phyloP scores from a whole-genome alignment of 139 green algal species.

The Haematococcus lacustris region DNA sequence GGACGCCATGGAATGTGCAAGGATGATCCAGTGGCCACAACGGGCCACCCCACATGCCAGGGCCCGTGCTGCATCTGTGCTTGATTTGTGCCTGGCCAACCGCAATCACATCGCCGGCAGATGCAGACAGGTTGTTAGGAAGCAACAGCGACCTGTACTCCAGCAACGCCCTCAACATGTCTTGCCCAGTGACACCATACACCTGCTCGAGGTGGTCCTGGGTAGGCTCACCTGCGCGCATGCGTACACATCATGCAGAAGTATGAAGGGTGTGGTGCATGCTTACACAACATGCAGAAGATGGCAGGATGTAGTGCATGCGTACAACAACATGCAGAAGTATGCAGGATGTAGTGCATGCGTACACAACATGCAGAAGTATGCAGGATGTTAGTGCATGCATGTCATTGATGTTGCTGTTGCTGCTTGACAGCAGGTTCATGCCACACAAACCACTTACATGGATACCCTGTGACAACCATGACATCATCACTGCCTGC shows the following conservation, averaged over 20 bases:
- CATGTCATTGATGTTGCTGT: too few relatives aligned
- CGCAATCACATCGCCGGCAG: constrained; percentile 2
- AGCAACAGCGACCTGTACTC: not conserved
- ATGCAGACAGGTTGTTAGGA: constrained; percentile 3
- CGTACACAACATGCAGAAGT: not conserved
- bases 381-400: too few relatives aligned
- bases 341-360: not conserved
- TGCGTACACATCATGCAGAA: not conserved
- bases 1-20: constrained; percentile 2
- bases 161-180: not conserved
- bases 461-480: constrained; percentile 4
- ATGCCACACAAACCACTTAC: not conserved
- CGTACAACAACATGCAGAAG: not conserved
- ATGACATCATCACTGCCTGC: constrained; percentile 1
- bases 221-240: not conserved
- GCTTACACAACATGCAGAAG: too few relatives aligned
- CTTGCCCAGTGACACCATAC: not conserved
- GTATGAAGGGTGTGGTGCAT: not conserved
- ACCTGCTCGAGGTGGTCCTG: not conserved
- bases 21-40: constrained; percentile 1
- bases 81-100: not conserved
- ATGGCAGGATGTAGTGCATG: too few relatives aligned
- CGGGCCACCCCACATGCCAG: constrained; percentile 1
- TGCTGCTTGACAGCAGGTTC: not conserved
- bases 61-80: constrained; percentile 3